Conservation (phyloP, 805 yeast species). For the Hanseniaspora mollemarum region DNA sequence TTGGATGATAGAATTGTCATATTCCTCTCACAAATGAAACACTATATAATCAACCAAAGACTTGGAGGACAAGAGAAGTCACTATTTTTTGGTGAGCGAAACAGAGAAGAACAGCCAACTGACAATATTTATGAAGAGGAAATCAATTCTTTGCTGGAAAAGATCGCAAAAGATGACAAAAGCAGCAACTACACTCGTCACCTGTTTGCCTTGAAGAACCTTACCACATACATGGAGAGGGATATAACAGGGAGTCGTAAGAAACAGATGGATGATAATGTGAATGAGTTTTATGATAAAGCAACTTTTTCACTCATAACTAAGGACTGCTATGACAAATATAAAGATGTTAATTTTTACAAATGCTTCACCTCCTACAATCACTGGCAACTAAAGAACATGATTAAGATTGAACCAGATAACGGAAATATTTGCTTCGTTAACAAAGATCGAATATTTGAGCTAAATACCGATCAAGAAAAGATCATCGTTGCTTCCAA, state of each 20-base stretch:
- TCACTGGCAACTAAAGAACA: conserved; percentile 14
- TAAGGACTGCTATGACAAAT: not conserved
- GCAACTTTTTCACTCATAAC: not conserved
- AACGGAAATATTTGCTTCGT: not conserved
- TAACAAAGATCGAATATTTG: not conserved
- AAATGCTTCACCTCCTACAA: not conserved
- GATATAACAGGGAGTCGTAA: not conserved
- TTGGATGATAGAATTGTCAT: not conserved
- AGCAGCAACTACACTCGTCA: not conserved
- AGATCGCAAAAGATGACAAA: not conserved
- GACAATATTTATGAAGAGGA: not conserved
- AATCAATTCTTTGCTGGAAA: not conserved
- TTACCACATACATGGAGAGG: not conserved
- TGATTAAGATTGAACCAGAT: not conserved
- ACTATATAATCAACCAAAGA: not conserved
- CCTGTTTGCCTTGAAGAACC: not conserved
- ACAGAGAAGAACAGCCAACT: not conserved
- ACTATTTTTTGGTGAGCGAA: not conserved
- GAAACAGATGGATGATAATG: not conserved
- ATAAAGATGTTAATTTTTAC: not conserved
- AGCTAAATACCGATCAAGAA: not conserved
- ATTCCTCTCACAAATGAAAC: not conserved
- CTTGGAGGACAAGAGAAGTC: not conserved
- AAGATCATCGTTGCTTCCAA: not conserved
- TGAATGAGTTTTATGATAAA: not conserved